Conservation (phyloP, 768 basidiomycete genomes). For the Naganishia kalamii region DNA sequence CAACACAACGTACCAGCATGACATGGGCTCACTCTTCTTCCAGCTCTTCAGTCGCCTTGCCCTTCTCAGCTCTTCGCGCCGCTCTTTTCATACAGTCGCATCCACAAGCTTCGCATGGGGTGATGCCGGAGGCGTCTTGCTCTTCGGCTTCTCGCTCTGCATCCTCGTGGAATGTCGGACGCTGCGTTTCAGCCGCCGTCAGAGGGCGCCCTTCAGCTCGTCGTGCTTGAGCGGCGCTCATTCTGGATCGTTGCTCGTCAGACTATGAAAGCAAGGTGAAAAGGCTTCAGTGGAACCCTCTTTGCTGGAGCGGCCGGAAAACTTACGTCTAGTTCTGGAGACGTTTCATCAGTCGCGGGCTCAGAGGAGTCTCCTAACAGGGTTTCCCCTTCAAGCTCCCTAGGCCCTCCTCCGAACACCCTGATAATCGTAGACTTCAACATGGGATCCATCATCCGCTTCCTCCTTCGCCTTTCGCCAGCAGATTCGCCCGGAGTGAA, state of each 20-base stretch:
- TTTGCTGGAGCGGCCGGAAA: no score
- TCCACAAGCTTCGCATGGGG: neutral
- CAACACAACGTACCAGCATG: neutral
- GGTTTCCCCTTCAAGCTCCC: no score
- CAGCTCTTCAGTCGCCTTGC: neutral
- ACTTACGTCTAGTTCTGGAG: no score
- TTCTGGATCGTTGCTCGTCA: neutral
- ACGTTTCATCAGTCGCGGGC: no score
- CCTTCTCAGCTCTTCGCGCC: neutral
- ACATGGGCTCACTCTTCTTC: no score
- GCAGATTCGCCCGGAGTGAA: no score
- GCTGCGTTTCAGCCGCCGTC: neutral
- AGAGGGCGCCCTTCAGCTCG: neutral
- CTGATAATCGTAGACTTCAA: no score
- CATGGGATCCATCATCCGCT: no score
- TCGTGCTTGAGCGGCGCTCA: conserved; percentile 1
- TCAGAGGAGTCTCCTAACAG: no score
- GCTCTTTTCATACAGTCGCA: neutral
- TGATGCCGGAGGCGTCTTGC: neutral
- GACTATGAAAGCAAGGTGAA: neutral
- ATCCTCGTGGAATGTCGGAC: neutral
- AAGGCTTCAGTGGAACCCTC: no score
- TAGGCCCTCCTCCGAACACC: no score
- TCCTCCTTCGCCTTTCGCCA: no score
- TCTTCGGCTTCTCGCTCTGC: neutral